Evolutionary conservation across 768 basidiomycete species (phyloP), one percentile per base, ranked within the genome.

Genomic region (Hygrocybe punicea): DNA sequence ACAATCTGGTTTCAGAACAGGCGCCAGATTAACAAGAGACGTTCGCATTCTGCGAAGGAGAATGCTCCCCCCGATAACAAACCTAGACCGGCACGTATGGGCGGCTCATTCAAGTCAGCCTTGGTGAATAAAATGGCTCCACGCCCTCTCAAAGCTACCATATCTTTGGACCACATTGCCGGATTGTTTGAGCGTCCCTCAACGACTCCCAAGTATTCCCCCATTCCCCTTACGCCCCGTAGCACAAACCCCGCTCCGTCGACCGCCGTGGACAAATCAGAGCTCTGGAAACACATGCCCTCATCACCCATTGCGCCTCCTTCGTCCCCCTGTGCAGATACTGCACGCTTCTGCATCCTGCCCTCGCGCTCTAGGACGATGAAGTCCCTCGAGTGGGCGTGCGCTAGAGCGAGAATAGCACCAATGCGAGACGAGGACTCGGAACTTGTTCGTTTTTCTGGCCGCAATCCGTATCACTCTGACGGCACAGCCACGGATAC

Each of bases 1-100:
- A 76, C 78, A 53, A 75, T 81, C 36, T 82, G 81, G 81, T 82
- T 81, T 61, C 81, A 82, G 65, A 82, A 82, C 62, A 81, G 73
- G 64, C 79, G 80, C 6, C 78, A 81, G 59, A 74, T 47, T n/a
- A 55, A 55, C 39, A 46, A 54, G n/a, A 25, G 51, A 56, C 51
- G 7, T 57, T 58, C 19, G 34, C 47, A 25, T 47, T 55, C 55
- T 60, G 1, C 51, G 54, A 44, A 55, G 56, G 11, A 55, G 48
- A 61, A 56, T 33, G 51, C 39, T 34, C 33, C 55, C 6, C 50
- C 51, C 16, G 48, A 35, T n/a, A 9, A 37, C 34, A 14, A 39
- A 52, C 36, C 17, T 4, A 52, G 13, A 8, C 9, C 51, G 2
- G 17, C 9, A 14, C 36, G 29, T 7, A 36, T 4, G 5, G 9